Base-by-base conservation (phyloP, 495 filamentous ascomycete genomes). In the Oleoguttula mirabilis region DNA sequence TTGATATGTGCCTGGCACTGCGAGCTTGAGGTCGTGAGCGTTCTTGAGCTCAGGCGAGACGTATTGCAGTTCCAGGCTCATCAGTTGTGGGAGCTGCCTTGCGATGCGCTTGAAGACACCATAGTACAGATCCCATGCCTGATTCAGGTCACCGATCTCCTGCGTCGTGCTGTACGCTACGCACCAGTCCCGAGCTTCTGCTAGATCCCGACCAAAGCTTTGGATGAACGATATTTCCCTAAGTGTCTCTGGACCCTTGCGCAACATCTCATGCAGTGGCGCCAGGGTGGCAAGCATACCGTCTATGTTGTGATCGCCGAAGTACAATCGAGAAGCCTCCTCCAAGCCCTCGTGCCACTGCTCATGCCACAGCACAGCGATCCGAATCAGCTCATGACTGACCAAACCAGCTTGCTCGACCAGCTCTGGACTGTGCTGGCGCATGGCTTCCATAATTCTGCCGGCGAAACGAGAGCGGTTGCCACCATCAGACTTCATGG, bases 301-400 rank as follows among this genome's bases (percentile, higher is more conserved):
- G 41, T 94, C 84, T 39, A 94, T 85, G 57, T 99, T 92, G 44
- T 85, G 77, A 55, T 95, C 92, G 31, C 88, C 90, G 53, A 99
- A 99, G 57, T 82, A 81, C 17, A 67, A 60, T 35, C 92, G 76
- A 4, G 86, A 94, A 2, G 90, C 92, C 62, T 99, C 92, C 60
- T 99, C 90, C 10, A 99, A 71, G n/a, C 81, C 92, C 60, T 99
- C 90, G 51, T 99, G 92, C 90, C 90, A 99, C 32, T 88, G 79
- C 54, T 99, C 90, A 59, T 99, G 90, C 90, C 90, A 99, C 17
- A 96, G 55, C 1, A 99, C 92, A 0, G 92, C 90, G 43, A 96
- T 88, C 37, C 90, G 77, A 56, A 99, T 95, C 21, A 99, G 71
- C 60, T 99, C 90, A 39, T 84, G 78, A 54, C 87, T 94, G 6